These are phyloP conservation scores for Epicoccum nigrum DNA, from an alignment of 2,329 filamentous ascomycete genomes.

Conservation along the genomic window DNA sequence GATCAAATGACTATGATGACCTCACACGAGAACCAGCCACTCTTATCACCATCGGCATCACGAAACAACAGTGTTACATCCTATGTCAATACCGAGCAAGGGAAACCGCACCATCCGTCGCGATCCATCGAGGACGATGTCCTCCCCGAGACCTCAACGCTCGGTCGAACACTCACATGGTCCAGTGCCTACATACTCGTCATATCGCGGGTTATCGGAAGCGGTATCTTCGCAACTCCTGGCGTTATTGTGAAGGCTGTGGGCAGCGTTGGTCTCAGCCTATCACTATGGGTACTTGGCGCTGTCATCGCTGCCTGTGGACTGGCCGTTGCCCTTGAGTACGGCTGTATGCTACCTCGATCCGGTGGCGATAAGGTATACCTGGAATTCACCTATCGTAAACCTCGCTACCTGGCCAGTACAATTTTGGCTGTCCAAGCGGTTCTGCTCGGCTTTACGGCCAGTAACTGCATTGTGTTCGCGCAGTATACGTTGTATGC, in stretches of 20 bases:
- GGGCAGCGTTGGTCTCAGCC: slow-evolving; percentile 68
- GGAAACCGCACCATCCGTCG: slow-evolving; percentile 17
- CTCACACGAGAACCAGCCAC: slow-evolving; percentile 24
- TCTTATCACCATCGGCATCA: slow-evolving; percentile 27
- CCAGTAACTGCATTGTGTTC: slow-evolving; percentile 73
- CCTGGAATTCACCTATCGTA: slow-evolving; percentile 70
- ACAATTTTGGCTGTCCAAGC: slow-evolving; percentile 68
- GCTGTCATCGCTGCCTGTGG: slow-evolving; percentile 67
- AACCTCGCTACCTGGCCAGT: slow-evolving; percentile 68
- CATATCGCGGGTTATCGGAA: slow-evolving; percentile 71
- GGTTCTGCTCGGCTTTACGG: slow-evolving; percentile 69
- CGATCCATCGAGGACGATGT: slow-evolving; percentile 62
- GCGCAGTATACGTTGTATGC: slow-evolving; percentile 70
- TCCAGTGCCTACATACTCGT: slow-evolving; percentile 69
- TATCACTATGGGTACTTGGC: slow-evolving; percentile 68
- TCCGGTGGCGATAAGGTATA: slow-evolving; percentile 73
- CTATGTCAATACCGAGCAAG: slow-evolving; percentile 23
- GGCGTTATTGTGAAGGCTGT: slow-evolving; percentile 69
- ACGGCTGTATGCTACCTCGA: slow-evolving; percentile 72
- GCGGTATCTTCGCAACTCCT: slow-evolving; percentile 74
- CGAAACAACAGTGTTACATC: slow-evolving; percentile 27
- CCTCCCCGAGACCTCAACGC: slow-evolving; percentile 63
- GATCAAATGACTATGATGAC: slow-evolving; percentile 20
- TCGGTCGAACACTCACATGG: slow-evolving; percentile 67
- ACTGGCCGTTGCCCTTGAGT: slow-evolving; percentile 68